A percentile compares a stretch with the other conserved stretches of the same genome.
Evolutionary conservation across 2,329 filamentous ascomycete species (phyloP).

Genomic region (Xylariaceae sp.): DNA sequence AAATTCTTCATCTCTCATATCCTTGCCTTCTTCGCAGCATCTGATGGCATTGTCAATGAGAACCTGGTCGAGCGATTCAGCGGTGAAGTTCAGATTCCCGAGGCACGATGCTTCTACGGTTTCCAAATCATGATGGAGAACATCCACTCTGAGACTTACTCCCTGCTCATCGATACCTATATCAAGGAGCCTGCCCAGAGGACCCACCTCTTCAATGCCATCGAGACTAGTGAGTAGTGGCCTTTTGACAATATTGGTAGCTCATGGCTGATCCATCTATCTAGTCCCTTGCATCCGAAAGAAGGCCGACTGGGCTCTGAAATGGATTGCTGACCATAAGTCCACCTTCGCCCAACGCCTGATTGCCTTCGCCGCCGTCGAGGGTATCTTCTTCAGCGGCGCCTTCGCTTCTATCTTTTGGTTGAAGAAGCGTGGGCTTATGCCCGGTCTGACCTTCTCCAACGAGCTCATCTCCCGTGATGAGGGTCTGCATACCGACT

Average conservation of each 20-base stretch:
- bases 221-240: conserved; percentile 81
- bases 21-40: conserved; percentile 97
- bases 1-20: conserved; percentile 98
- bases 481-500: conserved; percentile 99
- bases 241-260: conserved; percentile 3
- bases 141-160: conserved; percentile 99
- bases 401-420: conserved; percentile 99
- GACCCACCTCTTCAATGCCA: conserved; percentile 94
- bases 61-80: conserved; percentile 98
- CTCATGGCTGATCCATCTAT: conserved; percentile 21
- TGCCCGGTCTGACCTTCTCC: conserved; percentile 98
- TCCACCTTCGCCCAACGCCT: conserved; percentile 95
- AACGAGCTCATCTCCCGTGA: conserved; percentile 99
- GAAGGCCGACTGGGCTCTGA: conserved; percentile 97
- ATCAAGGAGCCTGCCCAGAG: conserved; percentile 97
- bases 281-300: conserved; percentile 92
- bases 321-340: conserved; percentile 91
- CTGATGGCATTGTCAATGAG: conserved; percentile 99
- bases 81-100: conserved; percentile 92
- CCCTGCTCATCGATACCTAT: conserved; percentile 97
- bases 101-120: conserved; percentile 99
- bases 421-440: conserved; percentile 99
- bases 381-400: conserved; percentile 99
- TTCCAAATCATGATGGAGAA: conserved; percentile 99
- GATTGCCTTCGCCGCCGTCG: conserved; percentile 94